phyloP scores from a whole-genome alignment of 768 basidiomycete species.

The Filobasidium wieringae region DNA sequence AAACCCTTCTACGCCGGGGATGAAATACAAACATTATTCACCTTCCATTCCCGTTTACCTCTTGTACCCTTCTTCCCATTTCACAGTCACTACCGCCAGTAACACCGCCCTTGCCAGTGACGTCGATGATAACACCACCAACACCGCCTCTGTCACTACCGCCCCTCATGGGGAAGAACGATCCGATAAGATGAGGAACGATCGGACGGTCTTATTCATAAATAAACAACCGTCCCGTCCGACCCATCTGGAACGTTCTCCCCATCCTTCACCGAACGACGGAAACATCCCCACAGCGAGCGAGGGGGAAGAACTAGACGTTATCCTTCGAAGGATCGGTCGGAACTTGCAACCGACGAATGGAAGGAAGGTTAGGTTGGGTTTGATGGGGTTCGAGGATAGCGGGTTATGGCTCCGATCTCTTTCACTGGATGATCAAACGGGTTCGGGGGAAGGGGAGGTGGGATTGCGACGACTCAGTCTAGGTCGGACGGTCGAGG shows the following conservation, averaged over 20 bases:
- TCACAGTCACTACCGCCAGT: conserved; percentile 13
- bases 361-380: background rate
- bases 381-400: conserved; percentile 26
- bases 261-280: no score
- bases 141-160: background rate
- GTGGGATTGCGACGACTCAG: conserved; percentile 10
- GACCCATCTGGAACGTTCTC: background rate
- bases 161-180: no score
- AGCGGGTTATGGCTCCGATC: background rate
- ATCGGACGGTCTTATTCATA: background rate
- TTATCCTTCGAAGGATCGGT: background rate
- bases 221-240: background rate
- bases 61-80: conserved; percentile 40
- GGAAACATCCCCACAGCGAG: background rate
- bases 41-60: conserved; percentile 77
- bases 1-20: conserved; percentile 88
- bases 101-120: background rate
- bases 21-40: conserved; percentile 98
- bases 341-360: background rate
- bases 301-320: background rate
- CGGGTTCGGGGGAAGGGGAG: background rate
- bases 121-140: background rate
- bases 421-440: background rate
- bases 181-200: no score
- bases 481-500: conserved; percentile 41